Conservation (phyloP, 768 basidiomycete species). For the Leccinum pellstonianum region DNA sequence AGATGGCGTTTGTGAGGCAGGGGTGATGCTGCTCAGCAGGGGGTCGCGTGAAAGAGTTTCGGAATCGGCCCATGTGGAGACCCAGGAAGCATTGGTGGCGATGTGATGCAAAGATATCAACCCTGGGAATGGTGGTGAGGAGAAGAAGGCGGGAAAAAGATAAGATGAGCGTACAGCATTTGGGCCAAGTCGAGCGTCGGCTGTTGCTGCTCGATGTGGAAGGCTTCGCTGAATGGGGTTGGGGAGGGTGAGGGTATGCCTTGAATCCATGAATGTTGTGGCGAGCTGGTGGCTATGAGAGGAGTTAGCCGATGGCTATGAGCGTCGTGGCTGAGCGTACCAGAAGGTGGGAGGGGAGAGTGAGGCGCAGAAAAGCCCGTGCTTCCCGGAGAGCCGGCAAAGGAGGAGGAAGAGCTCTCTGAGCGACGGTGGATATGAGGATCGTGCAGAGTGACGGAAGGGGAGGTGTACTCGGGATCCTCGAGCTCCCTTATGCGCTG, state of each 20-base stretch:
- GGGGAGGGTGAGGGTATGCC: constrained; percentile 51
- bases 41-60: constrained; percentile 57
- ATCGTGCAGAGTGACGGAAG: constrained; percentile 69
- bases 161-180: constrained; percentile 52
- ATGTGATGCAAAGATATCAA: constrained; percentile 76
- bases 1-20: constrained; percentile 76
- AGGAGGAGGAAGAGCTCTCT: constrained; percentile 54
- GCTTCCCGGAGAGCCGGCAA: constrained; percentile 50
- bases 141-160: constrained; percentile 6
- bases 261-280: constrained; percentile 51
- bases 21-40: constrained; percentile 67
- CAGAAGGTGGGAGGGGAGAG: constrained; percentile 58
- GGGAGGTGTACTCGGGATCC: constrained; percentile 67
- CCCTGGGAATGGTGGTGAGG: constrained; percentile 37
- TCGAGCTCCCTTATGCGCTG: constrained; percentile 71
- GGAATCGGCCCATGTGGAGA: constrained; percentile 62
- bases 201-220: constrained; percentile 44
- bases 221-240: constrained; percentile 51
- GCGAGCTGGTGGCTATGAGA: constrained; percentile 44
- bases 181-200: constrained; percentile 60
- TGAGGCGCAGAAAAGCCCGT: constrained; percentile 52
- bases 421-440: constrained; percentile 47
- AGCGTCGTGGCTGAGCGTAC: constrained; percentile 30
- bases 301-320: constrained; percentile 8
- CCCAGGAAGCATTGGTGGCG: constrained; percentile 73